Percentiles rank a stretch among this genome's conserved stretches.
Evolutionary conservation across 257 asterid species (phyloP).

Genomic region (Buddleja alternifolia): DNA sequence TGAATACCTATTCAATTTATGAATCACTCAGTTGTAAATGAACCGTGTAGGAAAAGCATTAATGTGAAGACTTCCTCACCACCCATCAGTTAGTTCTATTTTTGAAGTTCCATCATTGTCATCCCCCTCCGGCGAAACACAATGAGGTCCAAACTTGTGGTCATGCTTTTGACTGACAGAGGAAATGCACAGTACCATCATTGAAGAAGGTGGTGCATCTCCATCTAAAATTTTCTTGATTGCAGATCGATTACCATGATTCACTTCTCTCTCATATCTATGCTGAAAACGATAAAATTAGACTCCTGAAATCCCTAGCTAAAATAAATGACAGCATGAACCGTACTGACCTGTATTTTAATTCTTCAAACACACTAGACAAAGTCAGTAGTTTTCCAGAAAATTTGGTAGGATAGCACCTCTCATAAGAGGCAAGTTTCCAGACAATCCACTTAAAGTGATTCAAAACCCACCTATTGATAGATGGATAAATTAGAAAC

Average conservation of each 20-base stretch:
- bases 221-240: constrained; percentile 87
- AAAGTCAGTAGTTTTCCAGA: constrained; percentile 70
- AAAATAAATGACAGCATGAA: constrained; percentile 20
- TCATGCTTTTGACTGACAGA: constrained; percentile 50
- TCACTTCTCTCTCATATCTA: constrained; percentile 94
- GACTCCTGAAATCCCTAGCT: constrained; percentile 23
- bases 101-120: constrained; percentile 42
- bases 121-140: constrained; percentile 38
- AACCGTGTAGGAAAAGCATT: constrained; percentile 17
- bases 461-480: constrained; percentile 80
- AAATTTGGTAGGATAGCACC: constrained; percentile 74
- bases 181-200: constrained; percentile 90
- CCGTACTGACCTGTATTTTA: constrained; percentile 69
- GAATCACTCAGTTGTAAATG: constrained; percentile 32
- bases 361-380: constrained; percentile 85
- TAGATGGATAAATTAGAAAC: constrained; percentile 14
- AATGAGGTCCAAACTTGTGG: constrained; percentile 41
- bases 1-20: constrained; percentile 64
- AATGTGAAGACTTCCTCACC: constrained; percentile 61
- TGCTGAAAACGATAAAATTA: constrained; percentile 26
- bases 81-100: constrained; percentile 93
- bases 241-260: constrained; percentile 91
- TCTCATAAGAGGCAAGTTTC: constrained; percentile 93
- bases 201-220: constrained; percentile 76
- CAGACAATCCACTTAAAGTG: constrained; percentile 96